phyloP scores from a whole-genome alignment of 495 filamentous ascomycete genomes.

The Talaromyces liani region DNA sequence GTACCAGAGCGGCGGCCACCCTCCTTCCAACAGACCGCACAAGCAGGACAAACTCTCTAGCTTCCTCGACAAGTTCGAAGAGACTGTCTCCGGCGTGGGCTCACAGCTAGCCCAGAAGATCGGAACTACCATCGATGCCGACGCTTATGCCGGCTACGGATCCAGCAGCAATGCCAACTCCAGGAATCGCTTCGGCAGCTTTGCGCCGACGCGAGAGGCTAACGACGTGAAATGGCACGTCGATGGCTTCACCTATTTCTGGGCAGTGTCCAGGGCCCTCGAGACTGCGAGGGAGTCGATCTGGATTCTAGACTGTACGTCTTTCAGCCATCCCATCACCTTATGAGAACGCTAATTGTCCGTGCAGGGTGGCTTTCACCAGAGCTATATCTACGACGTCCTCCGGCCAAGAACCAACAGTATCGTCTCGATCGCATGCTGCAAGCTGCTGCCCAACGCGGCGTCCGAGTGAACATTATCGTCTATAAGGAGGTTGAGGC shows the following conservation, averaged over 20 bases:
- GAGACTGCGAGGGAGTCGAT: conserved; percentile 79
- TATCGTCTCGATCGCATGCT: conserved; percentile 91
- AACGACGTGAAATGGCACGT: conserved; percentile 87
- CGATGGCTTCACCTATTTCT: conserved; percentile 88
- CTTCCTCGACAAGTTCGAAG: conserved; percentile 50
- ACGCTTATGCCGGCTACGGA: conserved; percentile 42
- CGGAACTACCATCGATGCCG: conserved; percentile 41
- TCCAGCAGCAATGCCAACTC: conserved; percentile 30
- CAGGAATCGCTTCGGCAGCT: conserved; percentile 71
- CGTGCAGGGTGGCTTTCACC: conserved; percentile 75
- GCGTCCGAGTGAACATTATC: conserved; percentile 81
- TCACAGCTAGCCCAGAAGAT: conserved; percentile 42
- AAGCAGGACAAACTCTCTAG: conserved; percentile 41
- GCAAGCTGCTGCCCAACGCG: conserved; percentile 75
- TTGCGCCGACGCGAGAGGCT: conserved; percentile 58
- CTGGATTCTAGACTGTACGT: conserved; percentile 82
- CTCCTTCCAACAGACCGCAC: background rate
- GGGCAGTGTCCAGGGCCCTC: conserved; percentile 76
- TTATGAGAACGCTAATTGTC: background rate
- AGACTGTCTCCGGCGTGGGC: conserved; percentile 43
- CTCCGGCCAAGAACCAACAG: conserved; percentile 70
- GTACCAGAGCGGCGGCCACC: conserved; percentile 3
- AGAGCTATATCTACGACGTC: conserved; percentile 83
- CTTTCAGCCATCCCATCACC: background rate
- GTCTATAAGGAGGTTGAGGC: conserved; percentile 92